Conservation (phyloP, 495 filamentous ascomycete genomes). For the Baudoinia panamericana region DNA sequence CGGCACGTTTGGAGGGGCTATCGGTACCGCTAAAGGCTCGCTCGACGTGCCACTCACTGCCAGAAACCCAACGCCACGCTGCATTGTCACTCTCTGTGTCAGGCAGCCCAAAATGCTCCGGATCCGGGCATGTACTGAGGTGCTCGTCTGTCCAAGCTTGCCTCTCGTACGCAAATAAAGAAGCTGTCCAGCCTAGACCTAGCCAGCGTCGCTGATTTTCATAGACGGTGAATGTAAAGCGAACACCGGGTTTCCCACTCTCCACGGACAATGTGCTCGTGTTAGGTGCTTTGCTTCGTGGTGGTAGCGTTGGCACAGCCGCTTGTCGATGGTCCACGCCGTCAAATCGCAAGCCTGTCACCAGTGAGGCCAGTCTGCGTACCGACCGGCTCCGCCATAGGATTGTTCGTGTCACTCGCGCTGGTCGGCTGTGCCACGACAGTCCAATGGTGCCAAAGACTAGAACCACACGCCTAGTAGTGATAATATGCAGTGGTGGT, state of each 20-base stretch:
- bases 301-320: conserved; percentile 17
- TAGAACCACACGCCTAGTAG: conserved; percentile 69
- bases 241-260: conserved; percentile 44
- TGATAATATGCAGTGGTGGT: conserved; percentile 72
- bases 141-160: conserved; percentile 93
- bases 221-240: conserved; percentile 90
- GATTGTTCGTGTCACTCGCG: conserved; percentile 70
- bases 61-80: conserved; percentile 78
- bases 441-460: conserved; percentile 66
- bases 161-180: conserved; percentile 76
- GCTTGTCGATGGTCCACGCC: conserved; percentile 18
- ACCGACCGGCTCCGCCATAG: conserved; percentile 76
- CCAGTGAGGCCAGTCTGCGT: conserved; percentile 47
- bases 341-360: conserved; percentile 67
- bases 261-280: not conserved
- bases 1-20: conserved; percentile 26
- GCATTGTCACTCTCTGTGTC: conserved; percentile 71
- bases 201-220: conserved; percentile 96
- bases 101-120: conserved; percentile 74
- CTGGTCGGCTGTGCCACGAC: conserved; percentile 82
- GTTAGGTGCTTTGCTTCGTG: conserved; percentile 1
- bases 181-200: conserved; percentile 87
- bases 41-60: conserved; percentile 78
- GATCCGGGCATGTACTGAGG: conserved; percentile 61
- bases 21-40: conserved; percentile 42